Evolutionary conservation across 2,329 filamentous ascomycete genomes (phyloP).

Genomic region (Aaosphaeria arxii): DNA sequence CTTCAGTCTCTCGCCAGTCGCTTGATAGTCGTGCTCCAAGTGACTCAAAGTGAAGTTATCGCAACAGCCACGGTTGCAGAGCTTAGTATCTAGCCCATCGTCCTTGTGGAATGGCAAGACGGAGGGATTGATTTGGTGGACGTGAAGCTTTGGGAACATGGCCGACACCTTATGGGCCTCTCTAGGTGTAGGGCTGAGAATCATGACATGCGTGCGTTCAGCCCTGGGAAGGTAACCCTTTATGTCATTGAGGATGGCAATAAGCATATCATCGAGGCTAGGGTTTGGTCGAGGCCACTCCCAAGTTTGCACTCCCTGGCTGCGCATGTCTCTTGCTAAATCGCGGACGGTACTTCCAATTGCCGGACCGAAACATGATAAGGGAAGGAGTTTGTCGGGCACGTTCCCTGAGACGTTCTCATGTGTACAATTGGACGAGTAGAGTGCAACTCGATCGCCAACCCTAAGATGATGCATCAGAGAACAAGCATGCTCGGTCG

Average conservation of each 20-base stretch:
- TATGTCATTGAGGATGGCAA: conserved; percentile 20
- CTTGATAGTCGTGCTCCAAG: conserved; percentile 18
- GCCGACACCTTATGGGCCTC: conserved; percentile 20
- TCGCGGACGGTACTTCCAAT: neutral
- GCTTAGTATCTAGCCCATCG: conserved; percentile 1
- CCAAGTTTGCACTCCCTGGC: conserved; percentile 19
- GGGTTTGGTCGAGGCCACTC: conserved; percentile 27
- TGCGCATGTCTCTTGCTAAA: neutral
- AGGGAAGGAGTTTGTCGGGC: conserved; percentile 21
- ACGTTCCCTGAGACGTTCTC: conserved; percentile 20
- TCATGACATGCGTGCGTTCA: conserved; percentile 21
- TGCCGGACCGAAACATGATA: conserved; percentile 8
- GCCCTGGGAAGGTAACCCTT: conserved; percentile 9
- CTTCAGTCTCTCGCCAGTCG: conserved; percentile 16
- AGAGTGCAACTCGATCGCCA: conserved; percentile 26
- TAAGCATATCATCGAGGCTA: conserved; percentile 22
- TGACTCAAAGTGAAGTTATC: conserved; percentile 24
- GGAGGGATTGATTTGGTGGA: conserved; percentile 28
- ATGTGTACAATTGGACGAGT: conserved; percentile 30
- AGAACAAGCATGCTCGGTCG: conserved; percentile 14
- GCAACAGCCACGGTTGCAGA: conserved; percentile 20
- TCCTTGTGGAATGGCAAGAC: conserved; percentile 16
- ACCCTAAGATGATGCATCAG: conserved; percentile 14
- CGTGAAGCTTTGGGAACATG: conserved; percentile 14
- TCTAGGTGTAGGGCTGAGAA: conserved; percentile 22